Evolutionary conservation across 1,139 yeast species (phyloP), one percentile per base, ranked within the genome.

Genomic region (Geotrichum candidum): DNA sequence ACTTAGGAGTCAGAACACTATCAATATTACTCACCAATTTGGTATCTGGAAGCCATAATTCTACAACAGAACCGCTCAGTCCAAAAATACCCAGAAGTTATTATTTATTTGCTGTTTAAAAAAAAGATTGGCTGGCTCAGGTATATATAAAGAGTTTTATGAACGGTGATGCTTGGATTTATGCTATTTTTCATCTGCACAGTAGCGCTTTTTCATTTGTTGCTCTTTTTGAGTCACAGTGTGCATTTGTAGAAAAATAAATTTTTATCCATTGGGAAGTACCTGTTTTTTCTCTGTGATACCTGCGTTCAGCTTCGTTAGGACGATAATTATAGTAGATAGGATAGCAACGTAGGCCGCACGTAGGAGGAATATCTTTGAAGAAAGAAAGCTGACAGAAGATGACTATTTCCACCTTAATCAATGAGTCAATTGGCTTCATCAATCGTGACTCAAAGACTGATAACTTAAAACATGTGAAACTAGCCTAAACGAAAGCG

Each of bases 1-100:
- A 63, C 80, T 94, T 65, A 97, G 92, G 68, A 84, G 98, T 66
- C 99, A 94, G 74, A 91, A 90, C 67, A 99, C 99, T 3, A 95
- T 94, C 73, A 94, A 94, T 71, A 86, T 89, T 60, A 91, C 98
- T 1, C 99, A 95, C 77, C 99, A 99, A 0, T 94, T 94, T 72
- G 99, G 99, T 80, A 91, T 94, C 68, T 94, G 99, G 99, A 94
- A 94, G 72, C 99, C 99, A 0, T 97, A 99, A 1, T 80, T 94
- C 64, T 94, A 94, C 76, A 94, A 95, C 95, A 94, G 74, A 83
- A 84, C 64, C 84, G 99, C 69, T 90, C 97, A 1, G 98, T 94
- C 46, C 96, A 96, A 66, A 81, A 86, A 38, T 85, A 91, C 62
- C 98, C 99, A 0, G 96, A 90, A 63, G 90, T 89, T 65, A 99